Percentiles rank a stretch among this genome's conserved stretches.
These are phyloP conservation scores for Colletotrichum phormii DNA, from an alignment of 2,329 filamentous ascomycete genomes.

Conservation along the genomic window DNA sequence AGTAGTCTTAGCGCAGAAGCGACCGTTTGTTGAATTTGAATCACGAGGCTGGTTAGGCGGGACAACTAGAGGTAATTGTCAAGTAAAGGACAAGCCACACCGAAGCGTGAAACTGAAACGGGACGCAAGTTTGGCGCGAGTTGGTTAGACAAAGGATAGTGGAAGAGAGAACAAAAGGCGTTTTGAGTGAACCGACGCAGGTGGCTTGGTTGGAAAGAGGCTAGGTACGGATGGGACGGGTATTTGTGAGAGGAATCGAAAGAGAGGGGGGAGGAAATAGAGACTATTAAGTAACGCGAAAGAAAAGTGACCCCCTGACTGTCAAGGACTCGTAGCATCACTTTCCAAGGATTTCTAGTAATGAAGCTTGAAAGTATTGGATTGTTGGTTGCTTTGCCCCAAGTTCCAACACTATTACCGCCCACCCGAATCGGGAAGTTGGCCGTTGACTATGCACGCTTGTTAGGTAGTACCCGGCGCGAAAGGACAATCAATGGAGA, in stretches of 20 bases:
- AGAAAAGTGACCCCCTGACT: background rate
- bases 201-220: background rate
- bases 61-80: too few relatives aligned
- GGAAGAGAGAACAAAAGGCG: background rate
- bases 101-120: slow-evolving; percentile 33
- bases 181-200: slow-evolving; percentile 2
- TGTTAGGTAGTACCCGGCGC: slow-evolving; percentile 9
- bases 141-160: background rate
- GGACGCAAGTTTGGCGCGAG: background rate
- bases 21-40: too few relatives aligned
- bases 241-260: background rate
- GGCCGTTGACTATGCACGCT: background rate
- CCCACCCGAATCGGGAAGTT: background rate
- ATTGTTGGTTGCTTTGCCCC: background rate
- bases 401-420: too few relatives aligned
- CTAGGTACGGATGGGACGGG: background rate
- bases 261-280: background rate
- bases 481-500: background rate
- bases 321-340: background rate
- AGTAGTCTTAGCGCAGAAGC: background rate
- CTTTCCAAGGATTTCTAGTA: background rate
- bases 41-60: too few relatives aligned
- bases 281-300: background rate
- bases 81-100: slow-evolving; percentile 21
- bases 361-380: background rate